A percentile compares a stretch with the other conserved stretches of the same genome.
phyloP scores from a whole-genome alignment of 1,139 yeast genomes.

The Saccharomyces hybrid region DNA sequence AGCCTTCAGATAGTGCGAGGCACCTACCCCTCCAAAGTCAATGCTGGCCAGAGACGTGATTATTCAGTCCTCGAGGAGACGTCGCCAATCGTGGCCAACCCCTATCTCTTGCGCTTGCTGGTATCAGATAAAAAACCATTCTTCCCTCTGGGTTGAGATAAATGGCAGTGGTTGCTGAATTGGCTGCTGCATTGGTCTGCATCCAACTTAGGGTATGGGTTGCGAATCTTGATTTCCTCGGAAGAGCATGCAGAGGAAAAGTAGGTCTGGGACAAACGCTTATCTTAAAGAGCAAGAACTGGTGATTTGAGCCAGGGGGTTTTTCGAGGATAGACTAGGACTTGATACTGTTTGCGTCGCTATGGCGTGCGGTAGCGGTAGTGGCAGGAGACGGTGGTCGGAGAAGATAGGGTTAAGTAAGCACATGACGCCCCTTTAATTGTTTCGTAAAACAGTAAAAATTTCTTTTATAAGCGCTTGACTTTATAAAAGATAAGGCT shows the following conservation, averaged over 20 bases:
- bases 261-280: neutral
- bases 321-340: neutral
- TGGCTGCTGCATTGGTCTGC: neutral
- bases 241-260: neutral
- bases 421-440: neutral
- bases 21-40: neutral
- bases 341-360: neutral
- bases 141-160: neutral
- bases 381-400: neutral
- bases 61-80: neutral
- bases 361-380: neutral
- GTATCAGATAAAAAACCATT: neutral
- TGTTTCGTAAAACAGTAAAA: neutral
- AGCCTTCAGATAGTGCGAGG: neutral
- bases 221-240: neutral
- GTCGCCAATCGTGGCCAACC: neutral
- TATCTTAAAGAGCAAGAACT: neutral
- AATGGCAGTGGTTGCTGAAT: neutral
- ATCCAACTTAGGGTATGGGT: neutral
- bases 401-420: neutral
- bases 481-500: neutral
- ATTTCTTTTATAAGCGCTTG: neutral
- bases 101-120: neutral
- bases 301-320: neutral
- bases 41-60: neutral